Conservation (phyloP, 176 grass and related monocot genomes). For the Chrysopogon serrulatus region DNA sequence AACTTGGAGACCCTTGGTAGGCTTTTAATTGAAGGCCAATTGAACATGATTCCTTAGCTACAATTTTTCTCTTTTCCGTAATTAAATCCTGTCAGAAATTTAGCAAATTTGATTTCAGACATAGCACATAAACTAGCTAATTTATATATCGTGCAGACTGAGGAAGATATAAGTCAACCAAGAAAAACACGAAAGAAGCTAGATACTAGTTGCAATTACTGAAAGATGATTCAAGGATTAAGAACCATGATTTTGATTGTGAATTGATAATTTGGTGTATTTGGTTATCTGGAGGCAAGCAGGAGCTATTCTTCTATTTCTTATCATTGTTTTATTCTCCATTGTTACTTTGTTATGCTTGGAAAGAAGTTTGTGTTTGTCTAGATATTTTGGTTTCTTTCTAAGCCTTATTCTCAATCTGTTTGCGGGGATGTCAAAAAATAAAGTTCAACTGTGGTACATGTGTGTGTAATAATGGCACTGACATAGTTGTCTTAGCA, state of each 20-base stretch:
- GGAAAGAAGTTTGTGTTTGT: neutral
- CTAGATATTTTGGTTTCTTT: neutral
- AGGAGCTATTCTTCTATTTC: neutral
- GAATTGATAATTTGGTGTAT: neutral
- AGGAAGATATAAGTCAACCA: neutral
- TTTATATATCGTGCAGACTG: neutral
- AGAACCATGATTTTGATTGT: neutral
- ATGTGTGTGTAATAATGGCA: neutral
- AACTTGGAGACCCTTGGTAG: neutral
- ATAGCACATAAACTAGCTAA: neutral
- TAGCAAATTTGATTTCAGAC: neutral
- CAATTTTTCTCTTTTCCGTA: too few relatives aligned
- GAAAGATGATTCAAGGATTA: neutral
- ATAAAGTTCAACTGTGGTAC: neutral
- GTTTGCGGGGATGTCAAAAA: neutral
- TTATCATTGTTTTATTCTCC: neutral
- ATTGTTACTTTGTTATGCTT: neutral
- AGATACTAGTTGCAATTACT: neutral
- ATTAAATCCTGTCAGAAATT: neutral
- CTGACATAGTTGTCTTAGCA: neutral
- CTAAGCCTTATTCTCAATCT: neutral
- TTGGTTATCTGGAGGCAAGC: neutral
- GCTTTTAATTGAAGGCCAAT: neutral
- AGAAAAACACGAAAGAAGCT: neutral
- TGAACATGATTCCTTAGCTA: neutral